Percentiles rank a stretch among this genome's conserved stretches.
These are phyloP conservation scores for Domatiomyces catenatus DNA, from an alignment of 2,329 filamentous ascomycete genomes.

Conservation along the genomic window DNA sequence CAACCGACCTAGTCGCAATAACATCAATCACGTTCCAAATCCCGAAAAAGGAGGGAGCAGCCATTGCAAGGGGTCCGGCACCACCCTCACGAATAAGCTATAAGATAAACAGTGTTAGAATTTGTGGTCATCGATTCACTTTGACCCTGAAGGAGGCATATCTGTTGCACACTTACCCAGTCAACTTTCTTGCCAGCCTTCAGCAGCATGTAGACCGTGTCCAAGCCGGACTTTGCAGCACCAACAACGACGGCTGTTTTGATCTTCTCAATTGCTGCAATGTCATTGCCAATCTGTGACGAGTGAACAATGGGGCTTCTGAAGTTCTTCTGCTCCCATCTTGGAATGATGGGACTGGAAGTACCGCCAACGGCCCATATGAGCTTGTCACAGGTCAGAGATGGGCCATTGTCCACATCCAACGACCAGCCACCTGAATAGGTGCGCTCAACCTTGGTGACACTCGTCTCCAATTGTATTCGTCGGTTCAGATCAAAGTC, in stretches of 20 bases:
- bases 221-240: constrained; percentile 23
- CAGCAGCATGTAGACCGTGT: constrained; percentile 22
- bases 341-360: constrained; percentile 17
- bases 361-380: constrained; percentile 22
- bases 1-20: constrained; percentile 17
- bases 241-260: constrained; percentile 20
- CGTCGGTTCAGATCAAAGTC: constrained; percentile 15
- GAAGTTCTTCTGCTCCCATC: constrained; percentile 11
- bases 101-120: no score
- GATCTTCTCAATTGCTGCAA: constrained; percentile 2
- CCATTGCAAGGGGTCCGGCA: constrained; percentile 21
- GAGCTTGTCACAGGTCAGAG: constrained; percentile 15
- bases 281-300: constrained; percentile 11
- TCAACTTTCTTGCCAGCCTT: constrained; percentile 20
- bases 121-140: no score
- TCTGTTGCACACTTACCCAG: constrained; percentile 16
- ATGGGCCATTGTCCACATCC: background rate
- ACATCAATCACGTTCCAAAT: constrained; percentile 20
- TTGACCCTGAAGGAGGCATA: no score
- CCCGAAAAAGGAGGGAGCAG: constrained; percentile 17
- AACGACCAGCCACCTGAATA: background rate
- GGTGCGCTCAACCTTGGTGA: constrained; percentile 10
- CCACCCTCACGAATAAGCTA: constrained; percentile 19
- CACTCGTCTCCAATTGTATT: constrained; percentile 17
- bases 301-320: constrained; percentile 20